Evolutionary conservation across 345 rosid genomes (phyloP).

Genomic region (Aquilaria sinensis): DNA sequence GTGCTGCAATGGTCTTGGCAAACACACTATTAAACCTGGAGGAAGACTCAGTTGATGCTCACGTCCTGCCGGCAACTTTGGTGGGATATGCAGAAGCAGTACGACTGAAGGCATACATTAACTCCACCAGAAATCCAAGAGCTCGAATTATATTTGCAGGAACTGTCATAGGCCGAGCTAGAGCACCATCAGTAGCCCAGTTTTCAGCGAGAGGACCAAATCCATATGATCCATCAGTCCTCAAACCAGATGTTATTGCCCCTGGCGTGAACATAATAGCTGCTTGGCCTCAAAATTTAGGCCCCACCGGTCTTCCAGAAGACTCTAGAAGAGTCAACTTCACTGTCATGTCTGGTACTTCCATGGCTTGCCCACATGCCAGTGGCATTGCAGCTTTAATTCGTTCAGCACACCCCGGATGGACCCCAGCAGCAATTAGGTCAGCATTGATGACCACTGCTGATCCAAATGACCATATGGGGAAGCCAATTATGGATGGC

Average conservation of each 20-base stretch:
- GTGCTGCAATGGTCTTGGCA: constrained; percentile 82
- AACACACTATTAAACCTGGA: constrained; percentile 73
- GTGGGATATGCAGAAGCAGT: constrained; percentile 54
- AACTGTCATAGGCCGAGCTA: constrained; percentile 56
- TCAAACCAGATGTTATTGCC: constrained; percentile 88
- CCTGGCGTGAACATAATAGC: constrained; percentile 95
- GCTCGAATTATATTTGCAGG: constrained; percentile 70
- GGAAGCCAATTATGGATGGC: constrained; percentile 72
- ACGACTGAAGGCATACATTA: constrained; percentile 60
- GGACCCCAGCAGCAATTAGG: constrained; percentile 86
- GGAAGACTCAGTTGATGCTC: constrained; percentile 84
- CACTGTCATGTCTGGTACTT: constrained; percentile 93
- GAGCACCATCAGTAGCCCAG: constrained; percentile 81
- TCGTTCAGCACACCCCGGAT: constrained; percentile 59
- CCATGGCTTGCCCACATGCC: constrained; percentile 97
- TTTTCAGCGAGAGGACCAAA: constrained; percentile 96
- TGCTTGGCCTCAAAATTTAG: constrained; percentile 98
- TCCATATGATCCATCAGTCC: constrained; percentile 55
- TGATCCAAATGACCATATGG: constrained; percentile 48
- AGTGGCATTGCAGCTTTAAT: constrained; percentile 76
- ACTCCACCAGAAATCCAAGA: constrained; percentile 46
- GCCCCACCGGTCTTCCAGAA: constrained; percentile 72
- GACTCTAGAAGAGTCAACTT: constrained; percentile 85
- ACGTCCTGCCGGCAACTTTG: constrained; percentile 73
- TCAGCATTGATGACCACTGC: constrained; percentile 96